These are phyloP conservation scores for Aegle marmelos DNA, from an alignment of 345 rosid genomes.

Conservation along the genomic window DNA sequence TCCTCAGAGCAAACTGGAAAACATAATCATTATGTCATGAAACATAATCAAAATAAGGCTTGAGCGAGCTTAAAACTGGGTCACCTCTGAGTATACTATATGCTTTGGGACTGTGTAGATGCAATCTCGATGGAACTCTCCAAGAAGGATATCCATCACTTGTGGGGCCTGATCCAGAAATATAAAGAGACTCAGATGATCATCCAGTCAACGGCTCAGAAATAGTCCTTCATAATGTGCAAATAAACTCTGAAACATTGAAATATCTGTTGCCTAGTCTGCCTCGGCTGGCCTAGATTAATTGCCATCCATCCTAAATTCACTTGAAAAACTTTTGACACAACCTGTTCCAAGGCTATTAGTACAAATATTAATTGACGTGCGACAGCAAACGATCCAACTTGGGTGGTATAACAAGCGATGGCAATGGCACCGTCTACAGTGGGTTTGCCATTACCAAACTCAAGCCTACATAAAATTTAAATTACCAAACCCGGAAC, in stretches of 20 bases:
- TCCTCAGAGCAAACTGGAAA: neutral
- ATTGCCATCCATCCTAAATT: neutral
- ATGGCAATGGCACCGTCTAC: too few relatives aligned
- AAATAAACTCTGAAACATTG: neutral
- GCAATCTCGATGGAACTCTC: slow-evolving; percentile 84
- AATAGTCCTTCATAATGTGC: neutral
- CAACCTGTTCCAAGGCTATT: neutral
- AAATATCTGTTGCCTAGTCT: neutral
- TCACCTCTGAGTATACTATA: slow-evolving; percentile 64
- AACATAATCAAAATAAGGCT: neutral
- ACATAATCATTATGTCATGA: neutral
- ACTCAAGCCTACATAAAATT: too few relatives aligned
- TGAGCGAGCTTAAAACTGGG: neutral
- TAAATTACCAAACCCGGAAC: too few relatives aligned
- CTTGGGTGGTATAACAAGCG: neutral
- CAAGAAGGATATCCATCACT: slow-evolving; percentile 78
- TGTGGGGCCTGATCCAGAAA: slow-evolving; percentile 58
- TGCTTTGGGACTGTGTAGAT: slow-evolving; percentile 91
- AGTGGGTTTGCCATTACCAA: too few relatives aligned
- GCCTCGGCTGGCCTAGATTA: neutral
- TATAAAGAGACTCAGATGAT: neutral
- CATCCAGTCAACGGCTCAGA: neutral
- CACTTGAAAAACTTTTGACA: neutral
- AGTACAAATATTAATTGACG: neutral
- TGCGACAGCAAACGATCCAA: neutral